Conservation (phyloP, 805 yeast species). For the Candida saitoana region DNA sequence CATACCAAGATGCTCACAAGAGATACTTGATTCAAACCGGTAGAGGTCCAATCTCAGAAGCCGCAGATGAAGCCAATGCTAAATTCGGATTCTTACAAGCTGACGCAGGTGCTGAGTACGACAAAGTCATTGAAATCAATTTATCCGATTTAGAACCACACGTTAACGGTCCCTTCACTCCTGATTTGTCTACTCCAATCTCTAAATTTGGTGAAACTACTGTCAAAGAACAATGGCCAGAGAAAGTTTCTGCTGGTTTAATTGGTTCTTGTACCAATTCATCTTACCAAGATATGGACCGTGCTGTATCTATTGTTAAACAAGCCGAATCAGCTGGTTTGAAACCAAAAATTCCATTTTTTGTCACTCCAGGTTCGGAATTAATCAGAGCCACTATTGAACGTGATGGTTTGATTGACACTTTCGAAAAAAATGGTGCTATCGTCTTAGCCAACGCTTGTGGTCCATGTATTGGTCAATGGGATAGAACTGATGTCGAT, state of each 20-base stretch:
- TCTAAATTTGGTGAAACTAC: conserved; percentile 75
- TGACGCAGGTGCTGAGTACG: conserved; percentile 87
- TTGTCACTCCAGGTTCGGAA: conserved; percentile 97
- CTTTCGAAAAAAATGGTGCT: conserved; percentile 85
- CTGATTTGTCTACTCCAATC: conserved; percentile 92
- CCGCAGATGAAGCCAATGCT: conserved; percentile 62
- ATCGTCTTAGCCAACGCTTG: conserved; percentile 94
- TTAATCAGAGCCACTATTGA: conserved; percentile 96
- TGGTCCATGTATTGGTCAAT: conserved; percentile 99
- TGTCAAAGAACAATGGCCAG: conserved; percentile 78
- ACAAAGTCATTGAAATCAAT: conserved; percentile 86
- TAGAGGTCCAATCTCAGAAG: conserved; percentile 76
- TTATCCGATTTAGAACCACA: conserved; percentile 86
- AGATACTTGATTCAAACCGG: conserved; percentile 80
- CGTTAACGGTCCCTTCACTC: conserved; percentile 97
- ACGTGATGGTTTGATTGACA: conserved; percentile 84
- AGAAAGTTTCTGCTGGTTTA: conserved; percentile 81
- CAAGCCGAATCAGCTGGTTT: conserved; percentile 86
- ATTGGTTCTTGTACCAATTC: conserved; percentile 99
- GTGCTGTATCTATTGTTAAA: conserved; percentile 84
- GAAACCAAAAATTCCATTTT: conserved; percentile 85
- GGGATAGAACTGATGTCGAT: conserved; percentile 87
- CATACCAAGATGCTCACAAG: conserved; percentile 77
- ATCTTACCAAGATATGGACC: conserved; percentile 96
- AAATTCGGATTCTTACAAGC: conserved; percentile 67